Percentiles rank a stretch among this genome's conserved stretches.
phyloP scores from a whole-genome alignment of 83 land plant genomes.

The Picea abies region DNA sequence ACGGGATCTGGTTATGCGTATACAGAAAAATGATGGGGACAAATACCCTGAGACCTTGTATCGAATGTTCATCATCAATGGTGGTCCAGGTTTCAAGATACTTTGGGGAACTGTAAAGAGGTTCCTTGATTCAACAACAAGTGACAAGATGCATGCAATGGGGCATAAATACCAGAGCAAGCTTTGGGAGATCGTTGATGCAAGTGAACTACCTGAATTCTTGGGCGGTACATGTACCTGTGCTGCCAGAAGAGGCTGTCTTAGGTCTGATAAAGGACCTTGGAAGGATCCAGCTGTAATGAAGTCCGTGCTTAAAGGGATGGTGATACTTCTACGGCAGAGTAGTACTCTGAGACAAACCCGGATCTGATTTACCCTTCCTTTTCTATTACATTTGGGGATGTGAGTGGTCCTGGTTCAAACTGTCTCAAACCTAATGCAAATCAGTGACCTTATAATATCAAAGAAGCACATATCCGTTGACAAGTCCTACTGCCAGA shows the following conservation, averaged over 20 bases:
- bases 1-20: constrained; percentile 39
- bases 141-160: constrained; percentile 82
- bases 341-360: too few relatives aligned
- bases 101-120: constrained; percentile 85
- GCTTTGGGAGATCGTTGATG: constrained; percentile 79
- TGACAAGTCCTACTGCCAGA: too few relatives aligned
- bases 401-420: too few relatives aligned
- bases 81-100: constrained; percentile 87
- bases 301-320: constrained; percentile 37
- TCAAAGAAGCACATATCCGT: too few relatives aligned
- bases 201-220: constrained; percentile 92
- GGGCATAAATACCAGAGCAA: constrained; percentile 70
- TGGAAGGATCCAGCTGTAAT: constrained; percentile 92
- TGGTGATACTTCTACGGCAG: constrained; percentile 17
- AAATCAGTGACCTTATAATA: too few relatives aligned
- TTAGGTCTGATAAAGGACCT: constrained; percentile 92
- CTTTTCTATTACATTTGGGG: too few relatives aligned
- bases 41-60: constrained; percentile 87
- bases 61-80: constrained; percentile 89
- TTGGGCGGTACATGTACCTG: constrained; percentile 94
- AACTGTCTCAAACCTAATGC: too few relatives aligned
- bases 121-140: constrained; percentile 83
- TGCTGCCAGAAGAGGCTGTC: constrained; percentile 80
- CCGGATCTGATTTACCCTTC: too few relatives aligned
- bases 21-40: constrained; percentile 58